Conservation (phyloP, 106 monocot genomes). For the Apostasia shenzhenica region DNA sequence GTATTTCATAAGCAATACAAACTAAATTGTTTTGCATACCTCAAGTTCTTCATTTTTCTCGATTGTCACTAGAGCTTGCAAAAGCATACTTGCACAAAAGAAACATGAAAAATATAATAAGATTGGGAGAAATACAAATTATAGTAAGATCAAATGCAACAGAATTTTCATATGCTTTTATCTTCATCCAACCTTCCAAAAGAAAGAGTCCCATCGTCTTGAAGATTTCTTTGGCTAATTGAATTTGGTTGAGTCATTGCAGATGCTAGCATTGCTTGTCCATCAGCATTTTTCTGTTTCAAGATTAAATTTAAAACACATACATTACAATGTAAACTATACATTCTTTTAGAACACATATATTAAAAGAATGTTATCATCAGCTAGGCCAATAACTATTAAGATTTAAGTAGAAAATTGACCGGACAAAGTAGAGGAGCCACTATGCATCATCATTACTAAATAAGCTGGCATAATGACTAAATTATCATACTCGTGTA, state of each 20-base stretch:
- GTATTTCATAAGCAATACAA: neutral
- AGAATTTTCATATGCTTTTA: neutral
- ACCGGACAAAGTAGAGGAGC: no score
- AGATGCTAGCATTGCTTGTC: conserved; percentile 75
- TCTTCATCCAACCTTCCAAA: conserved; percentile 74
- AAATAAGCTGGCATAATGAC: no score
- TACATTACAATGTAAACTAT: neutral
- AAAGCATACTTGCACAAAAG: conserved; percentile 64
- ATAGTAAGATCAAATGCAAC: conserved; percentile 1
- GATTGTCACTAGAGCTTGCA: conserved; percentile 59
- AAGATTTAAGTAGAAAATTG: no score
- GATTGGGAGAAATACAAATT: neutral
- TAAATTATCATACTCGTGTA: no score
- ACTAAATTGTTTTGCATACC: conserved; percentile 28
- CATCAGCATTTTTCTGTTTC: conserved; percentile 71
- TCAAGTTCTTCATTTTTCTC: conserved; percentile 71
- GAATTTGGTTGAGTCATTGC: conserved; percentile 49
- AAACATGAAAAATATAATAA: neutral
- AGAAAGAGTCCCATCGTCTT: conserved; percentile 36
- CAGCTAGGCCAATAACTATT: no score
- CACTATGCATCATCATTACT: no score
- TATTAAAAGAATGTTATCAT: no score
- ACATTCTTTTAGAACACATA: no score
- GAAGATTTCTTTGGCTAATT: conserved; percentile 19
- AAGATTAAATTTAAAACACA: neutral